phyloP scores from a whole-genome alignment of 441 rosid species.

The Adansonia rubrostipa region DNA sequence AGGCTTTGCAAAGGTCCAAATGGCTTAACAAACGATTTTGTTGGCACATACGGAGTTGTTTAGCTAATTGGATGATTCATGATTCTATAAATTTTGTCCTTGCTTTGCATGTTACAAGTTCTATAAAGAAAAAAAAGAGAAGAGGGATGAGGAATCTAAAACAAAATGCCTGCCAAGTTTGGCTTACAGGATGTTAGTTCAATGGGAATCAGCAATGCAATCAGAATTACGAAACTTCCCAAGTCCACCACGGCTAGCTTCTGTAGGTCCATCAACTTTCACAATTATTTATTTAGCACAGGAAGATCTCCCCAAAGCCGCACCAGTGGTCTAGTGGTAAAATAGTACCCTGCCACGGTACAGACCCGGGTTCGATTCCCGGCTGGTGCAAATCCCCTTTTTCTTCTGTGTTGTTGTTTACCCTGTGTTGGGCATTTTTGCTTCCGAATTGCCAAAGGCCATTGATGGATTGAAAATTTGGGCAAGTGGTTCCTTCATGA shows the following conservation, averaged over 20 bases:
- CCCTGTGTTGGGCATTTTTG: not conserved
- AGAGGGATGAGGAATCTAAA: not conserved
- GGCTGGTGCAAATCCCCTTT: constrained; percentile 52
- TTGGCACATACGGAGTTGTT: not conserved
- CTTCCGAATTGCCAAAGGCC: not conserved
- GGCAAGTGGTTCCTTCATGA: not conserved
- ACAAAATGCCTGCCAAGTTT: not conserved
- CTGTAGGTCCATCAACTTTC: too few relatives aligned
- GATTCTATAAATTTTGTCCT: not conserved
- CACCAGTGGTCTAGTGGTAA: constrained; percentile 81
- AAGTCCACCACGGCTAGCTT: too few relatives aligned
- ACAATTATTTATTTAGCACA: too few relatives aligned
- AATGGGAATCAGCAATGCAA: too few relatives aligned
- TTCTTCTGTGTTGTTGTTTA: too few relatives aligned
- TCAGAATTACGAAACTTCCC: too few relatives aligned
- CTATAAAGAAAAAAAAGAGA: not conserved
- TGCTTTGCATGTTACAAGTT: not conserved
- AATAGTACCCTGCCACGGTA: constrained; percentile 84
- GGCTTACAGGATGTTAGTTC: not conserved
- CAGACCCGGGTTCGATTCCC: constrained; percentile 81
- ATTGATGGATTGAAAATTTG: not conserved
- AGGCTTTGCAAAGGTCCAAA: not conserved
- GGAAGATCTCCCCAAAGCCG: not conserved
- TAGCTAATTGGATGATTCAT: not conserved
- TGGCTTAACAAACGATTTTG: not conserved